Base-by-base conservation (phyloP, 108 stramenopile species). In the Cyclostephanos invisitatus region DNA sequence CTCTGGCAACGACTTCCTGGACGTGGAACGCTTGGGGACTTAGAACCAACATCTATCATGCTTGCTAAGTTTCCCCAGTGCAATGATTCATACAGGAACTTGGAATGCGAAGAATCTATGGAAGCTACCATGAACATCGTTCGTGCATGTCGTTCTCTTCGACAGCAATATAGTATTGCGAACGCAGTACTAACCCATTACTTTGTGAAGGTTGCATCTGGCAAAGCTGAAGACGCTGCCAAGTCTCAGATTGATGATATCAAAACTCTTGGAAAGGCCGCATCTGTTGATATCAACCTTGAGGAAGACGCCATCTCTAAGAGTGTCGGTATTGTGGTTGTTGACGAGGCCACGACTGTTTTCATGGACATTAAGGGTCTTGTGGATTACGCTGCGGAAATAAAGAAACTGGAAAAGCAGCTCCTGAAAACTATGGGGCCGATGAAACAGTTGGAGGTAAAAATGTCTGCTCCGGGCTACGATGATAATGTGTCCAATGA, bases 1-100 rank as follows among this genome's bases (percentile, higher is more conserved):
- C 86, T 99, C 15, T 99, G 99, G 99, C 99, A 99, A 76, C 88
- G 99, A 56, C 87, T 99, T n/a, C 99, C 99, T 49, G 96, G 96
- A 37, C 90, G 97, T 42, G 96, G 96, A n/a, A 92, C 87, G 21
- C 80, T 96, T 32, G 96, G 95, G 53, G 80, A 83, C 21, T 64
- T 70, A 42, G 97, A 97, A 61, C 71, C 92, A 0, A 63, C 85
- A 58, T 84, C 97, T 42, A 98, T 99, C 85, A 99, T 99, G 98
- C 62, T 99, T 65, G 92, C 97, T 0, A 71, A 89, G 59, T 99
- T 91, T 74, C 99, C 99, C 28, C 78, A 80, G 62, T 82, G 83
- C 51, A 72, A 71, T 28, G 80, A 83, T 44, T 74, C 48, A 11
- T 94, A 89, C 79, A 71, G 67, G 25, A 76, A 90, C 62, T 72